phyloP scores from a whole-genome alignment of 768 basidiomycete genomes.

The Leccinum rimulosum region DNA sequence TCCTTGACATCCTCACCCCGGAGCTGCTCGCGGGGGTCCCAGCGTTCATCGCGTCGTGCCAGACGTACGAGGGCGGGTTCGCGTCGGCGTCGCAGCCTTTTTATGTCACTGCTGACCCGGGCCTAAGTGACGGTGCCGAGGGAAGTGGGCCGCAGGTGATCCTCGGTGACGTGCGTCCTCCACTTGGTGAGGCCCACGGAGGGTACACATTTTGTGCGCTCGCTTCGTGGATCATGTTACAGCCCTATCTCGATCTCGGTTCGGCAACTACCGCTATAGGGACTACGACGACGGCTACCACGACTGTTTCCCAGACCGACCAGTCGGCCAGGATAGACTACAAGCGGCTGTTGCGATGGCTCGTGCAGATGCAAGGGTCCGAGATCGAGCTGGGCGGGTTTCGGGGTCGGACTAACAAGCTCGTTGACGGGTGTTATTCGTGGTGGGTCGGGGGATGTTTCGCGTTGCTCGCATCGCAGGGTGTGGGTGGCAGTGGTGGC shows the following conservation, averaged over 20 bases:
- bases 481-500: slow-evolving; percentile 34
- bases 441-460: slow-evolving; percentile 99
- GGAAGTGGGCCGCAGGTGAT: slow-evolving; percentile 13
- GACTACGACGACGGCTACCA: background rate
- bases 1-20: slow-evolving; percentile 86
- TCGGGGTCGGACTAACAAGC: slow-evolving; percentile 89
- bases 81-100: slow-evolving; percentile 75
- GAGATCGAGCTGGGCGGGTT: slow-evolving; percentile 90
- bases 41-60: slow-evolving; percentile 82
- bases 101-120: slow-evolving; percentile 31
- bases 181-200: slow-evolving; percentile 94
- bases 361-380: slow-evolving; percentile 79
- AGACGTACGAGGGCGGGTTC: slow-evolving; percentile 98
- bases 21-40: slow-evolving; percentile 77
- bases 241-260: slow-evolving; percentile 44
- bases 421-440: slow-evolving; percentile 99
- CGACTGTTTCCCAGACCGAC: background rate
- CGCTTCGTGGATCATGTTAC: slow-evolving; percentile 78
- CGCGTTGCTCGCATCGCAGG: slow-evolving; percentile 63
- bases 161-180: slow-evolving; percentile 54
- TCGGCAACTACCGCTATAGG: too few relatives aligned
- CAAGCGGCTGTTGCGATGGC: slow-evolving; percentile 70
- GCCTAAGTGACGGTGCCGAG: background rate
- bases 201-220: slow-evolving; percentile 96
- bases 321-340: slow-evolving; percentile 49